Evolutionary conservation across 352 stramenopile species (phyloP).

Genomic region (Elongisporangium prolatum): DNA sequence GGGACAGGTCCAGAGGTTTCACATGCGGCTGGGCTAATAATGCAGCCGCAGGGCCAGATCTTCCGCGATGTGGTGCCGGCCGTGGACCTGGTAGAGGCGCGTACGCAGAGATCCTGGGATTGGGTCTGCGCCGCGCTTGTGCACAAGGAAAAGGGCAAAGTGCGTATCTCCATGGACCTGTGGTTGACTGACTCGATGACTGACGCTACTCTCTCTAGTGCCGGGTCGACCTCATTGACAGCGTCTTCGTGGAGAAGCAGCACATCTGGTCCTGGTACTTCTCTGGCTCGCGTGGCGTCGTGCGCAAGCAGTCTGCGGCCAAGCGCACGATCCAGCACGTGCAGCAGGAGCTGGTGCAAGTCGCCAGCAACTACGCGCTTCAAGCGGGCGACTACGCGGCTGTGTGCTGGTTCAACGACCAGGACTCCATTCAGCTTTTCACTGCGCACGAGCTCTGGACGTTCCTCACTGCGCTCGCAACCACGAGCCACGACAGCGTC

Average conservation of each 20-base stretch:
- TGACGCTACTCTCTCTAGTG: conserved; percentile 16
- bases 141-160: conserved; percentile 48
- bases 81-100: conserved; percentile 46
- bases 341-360: conserved; percentile 28
- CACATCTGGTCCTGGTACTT: conserved; percentile 83
- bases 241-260: conserved; percentile 67
- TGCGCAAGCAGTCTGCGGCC: conserved; percentile 51
- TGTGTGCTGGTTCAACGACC: conserved; percentile 66
- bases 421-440: conserved; percentile 43
- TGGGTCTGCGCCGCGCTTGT: conserved; percentile 70
- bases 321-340: conserved; percentile 45
- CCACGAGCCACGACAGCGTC: conserved; percentile 26
- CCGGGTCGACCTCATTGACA: conserved; percentile 51
- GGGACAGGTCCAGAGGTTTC: not conserved
- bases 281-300: conserved; percentile 36
- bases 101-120: conserved; percentile 47
- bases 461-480: conserved; percentile 37
- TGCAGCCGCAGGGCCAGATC: conserved; percentile 27
- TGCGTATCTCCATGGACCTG: conserved; percentile 4
- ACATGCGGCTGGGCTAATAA: not conserved
- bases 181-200: not conserved
- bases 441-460: conserved; percentile 35
- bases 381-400: conserved; percentile 20
- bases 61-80: conserved; percentile 46
- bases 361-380: conserved; percentile 16